phyloP scores from a whole-genome alignment of 192 early-diverging fungal species.

The Umbelopsis vinacea region DNA sequence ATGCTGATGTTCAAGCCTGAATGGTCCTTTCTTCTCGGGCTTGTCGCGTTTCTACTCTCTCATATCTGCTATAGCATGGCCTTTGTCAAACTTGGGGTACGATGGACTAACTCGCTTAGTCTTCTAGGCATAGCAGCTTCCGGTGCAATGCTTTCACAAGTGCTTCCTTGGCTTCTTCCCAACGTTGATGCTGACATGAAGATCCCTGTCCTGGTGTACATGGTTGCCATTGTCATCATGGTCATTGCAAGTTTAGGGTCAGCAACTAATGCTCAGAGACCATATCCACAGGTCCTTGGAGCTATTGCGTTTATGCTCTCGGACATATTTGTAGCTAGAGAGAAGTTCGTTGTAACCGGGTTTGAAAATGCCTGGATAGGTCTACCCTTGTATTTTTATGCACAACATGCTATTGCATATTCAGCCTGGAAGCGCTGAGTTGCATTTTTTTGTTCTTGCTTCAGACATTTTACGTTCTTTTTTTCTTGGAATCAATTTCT shows the following conservation, averaged over 20 bases:
- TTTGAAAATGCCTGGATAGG: slow-evolving; percentile 20
- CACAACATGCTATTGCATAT: slow-evolving; percentile 1
- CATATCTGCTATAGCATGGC: slow-evolving; percentile 17
- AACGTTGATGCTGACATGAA: slow-evolving; percentile 16
- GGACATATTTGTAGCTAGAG: slow-evolving; percentile 20
- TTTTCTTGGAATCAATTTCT: not conserved
- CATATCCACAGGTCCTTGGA: not conserved
- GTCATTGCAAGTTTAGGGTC: slow-evolving; percentile 12
- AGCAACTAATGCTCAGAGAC: not conserved
- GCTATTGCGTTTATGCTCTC: slow-evolving; percentile 13
- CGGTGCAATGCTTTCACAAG: not conserved
- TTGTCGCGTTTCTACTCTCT: slow-evolving; percentile 1
- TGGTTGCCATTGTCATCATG: slow-evolving; percentile 7
- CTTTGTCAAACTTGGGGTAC: slow-evolving; percentile 20
- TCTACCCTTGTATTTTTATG: slow-evolving; percentile 16
- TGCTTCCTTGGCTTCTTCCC: slow-evolving; percentile 8
- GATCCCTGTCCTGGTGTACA: not conserved
- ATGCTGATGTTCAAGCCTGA: slow-evolving; percentile 16
- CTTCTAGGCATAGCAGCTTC: not conserved
- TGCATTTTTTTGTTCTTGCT: slow-evolving; percentile 1
- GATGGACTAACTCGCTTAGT: slow-evolving; percentile 3
- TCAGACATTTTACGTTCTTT: not conserved
- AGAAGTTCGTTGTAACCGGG: slow-evolving; percentile 14
- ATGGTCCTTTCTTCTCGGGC: slow-evolving; percentile 5
- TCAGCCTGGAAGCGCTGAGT: slow-evolving; percentile 19